These are phyloP conservation scores for apple (Malus domestica) DNA, from an alignment of 306 rosid species.

Conservation along the genomic window ASM211411v1 NC_041799.1:10840001-10840500, in stretches of 20 bases:
- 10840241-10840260: background rate
- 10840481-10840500: background rate
- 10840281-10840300: background rate
- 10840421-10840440: constrained; percentile 95
- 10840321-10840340: background rate
- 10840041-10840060: background rate
- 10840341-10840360: constrained; percentile 7
- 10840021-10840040: background rate
- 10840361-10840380: constrained; percentile 35
- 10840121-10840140: too few species aligned
- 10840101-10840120: background rate
- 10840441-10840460: constrained; percentile 29
- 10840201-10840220: constrained; percentile 63
- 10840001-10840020: background rate
- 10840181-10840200: constrained; percentile 48
- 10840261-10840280: too few species aligned
- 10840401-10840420: constrained; percentile 87
- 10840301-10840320: background rate
- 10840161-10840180: constrained; percentile 1
- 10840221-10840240: constrained; percentile 59
- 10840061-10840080: background rate
- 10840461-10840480: background rate
- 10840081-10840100: background rate
- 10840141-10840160: background rate
- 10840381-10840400: constrained; percentile 83